phyloP scores from a whole-genome alignment of 2,329 filamentous ascomycete genomes.

The Xylaria sp. region DNA sequence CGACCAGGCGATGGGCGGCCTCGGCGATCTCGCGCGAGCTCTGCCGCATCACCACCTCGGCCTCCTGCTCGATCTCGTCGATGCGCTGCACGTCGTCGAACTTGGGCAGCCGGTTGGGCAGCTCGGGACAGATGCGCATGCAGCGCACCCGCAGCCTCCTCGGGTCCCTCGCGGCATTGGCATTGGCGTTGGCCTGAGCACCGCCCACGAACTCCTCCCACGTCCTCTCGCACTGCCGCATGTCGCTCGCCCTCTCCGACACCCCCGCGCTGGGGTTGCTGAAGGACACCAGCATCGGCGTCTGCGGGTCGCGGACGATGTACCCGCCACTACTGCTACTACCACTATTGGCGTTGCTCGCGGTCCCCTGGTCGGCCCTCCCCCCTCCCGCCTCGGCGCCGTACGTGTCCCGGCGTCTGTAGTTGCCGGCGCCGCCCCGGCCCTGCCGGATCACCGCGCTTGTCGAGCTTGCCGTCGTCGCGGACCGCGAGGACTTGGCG shows the following conservation, averaged over 20 bases:
- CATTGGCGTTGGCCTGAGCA: too few species aligned
- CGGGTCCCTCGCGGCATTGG: slow-evolving; percentile 19
- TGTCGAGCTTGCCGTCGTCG: slow-evolving; percentile 20
- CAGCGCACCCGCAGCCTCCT: slow-evolving; percentile 27
- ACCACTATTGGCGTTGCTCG: too few species aligned
- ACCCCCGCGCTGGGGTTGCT: slow-evolving; percentile 34
- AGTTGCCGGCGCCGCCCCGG: slow-evolving; percentile 35
- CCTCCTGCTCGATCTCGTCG: slow-evolving; percentile 32
- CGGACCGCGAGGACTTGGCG: slow-evolving; percentile 20
- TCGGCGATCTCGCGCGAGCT: slow-evolving; percentile 32
- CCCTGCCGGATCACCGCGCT: slow-evolving; percentile 35
- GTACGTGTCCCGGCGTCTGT: slow-evolving; percentile 30
- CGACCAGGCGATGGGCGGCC: slow-evolving; percentile 36
- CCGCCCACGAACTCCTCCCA: slow-evolving; percentile 34
- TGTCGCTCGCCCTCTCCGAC: slow-evolving; percentile 32
- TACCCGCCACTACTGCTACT: slow-evolving; percentile 29
- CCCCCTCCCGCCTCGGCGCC: slow-evolving; percentile 2
- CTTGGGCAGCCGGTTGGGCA: slow-evolving; percentile 33
- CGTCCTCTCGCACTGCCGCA: slow-evolving; percentile 27
- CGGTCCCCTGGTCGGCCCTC: slow-evolving; percentile 4
- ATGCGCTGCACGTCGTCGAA: slow-evolving; percentile 36
- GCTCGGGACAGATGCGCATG: slow-evolving; percentile 36
- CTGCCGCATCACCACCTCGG: slow-evolving; percentile 30
- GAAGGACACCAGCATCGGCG: slow-evolving; percentile 36
- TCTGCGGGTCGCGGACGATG: slow-evolving; percentile 34